Evolutionary conservation across 2,329 filamentous ascomycete genomes (phyloP).

Genomic region (Davidsoniella neocaledoniae): DNA sequence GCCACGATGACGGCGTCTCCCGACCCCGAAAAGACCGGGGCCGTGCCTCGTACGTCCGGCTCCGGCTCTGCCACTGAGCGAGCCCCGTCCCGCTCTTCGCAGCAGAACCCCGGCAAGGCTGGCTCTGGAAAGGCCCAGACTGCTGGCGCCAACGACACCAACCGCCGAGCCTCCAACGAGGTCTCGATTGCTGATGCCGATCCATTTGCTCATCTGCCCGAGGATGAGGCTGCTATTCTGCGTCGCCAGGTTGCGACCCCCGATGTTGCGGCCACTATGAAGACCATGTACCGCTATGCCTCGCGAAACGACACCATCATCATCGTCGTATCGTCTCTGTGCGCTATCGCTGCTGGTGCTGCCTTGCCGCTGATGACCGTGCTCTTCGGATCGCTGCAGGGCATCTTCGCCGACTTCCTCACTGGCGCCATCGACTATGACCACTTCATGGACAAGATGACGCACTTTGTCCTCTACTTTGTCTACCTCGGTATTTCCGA

Average conservation of each 20-base stretch:
- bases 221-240: slow-evolving; percentile 49
- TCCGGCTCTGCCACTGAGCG: neutral
- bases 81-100: neutral
- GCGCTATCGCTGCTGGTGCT: slow-evolving; percentile 55
- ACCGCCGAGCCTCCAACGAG: neutral
- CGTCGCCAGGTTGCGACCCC: slow-evolving; percentile 51
- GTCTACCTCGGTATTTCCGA: slow-evolving; percentile 70
- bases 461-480: slow-evolving; percentile 59
- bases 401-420: slow-evolving; percentile 51
- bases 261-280: slow-evolving; percentile 44
- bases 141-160: neutral
- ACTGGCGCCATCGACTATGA: slow-evolving; percentile 27
- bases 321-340: slow-evolving; percentile 41
- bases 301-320: slow-evolving; percentile 47
- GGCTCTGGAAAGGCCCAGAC: neutral
- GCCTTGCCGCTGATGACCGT: slow-evolving; percentile 67
- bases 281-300: slow-evolving; percentile 53
- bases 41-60: neutral
- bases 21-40: slow-evolving; percentile 2
- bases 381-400: slow-evolving; percentile 61
- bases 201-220: slow-evolving; percentile 44
- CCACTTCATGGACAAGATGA: slow-evolving; percentile 43
- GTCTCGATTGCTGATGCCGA: slow-evolving; percentile 21
- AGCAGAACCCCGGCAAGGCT: neutral
- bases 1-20: too few relatives aligned